phyloP scores from a whole-genome alignment of 164 flowering plant species.

The Dillenia suffruticosa region DNA sequence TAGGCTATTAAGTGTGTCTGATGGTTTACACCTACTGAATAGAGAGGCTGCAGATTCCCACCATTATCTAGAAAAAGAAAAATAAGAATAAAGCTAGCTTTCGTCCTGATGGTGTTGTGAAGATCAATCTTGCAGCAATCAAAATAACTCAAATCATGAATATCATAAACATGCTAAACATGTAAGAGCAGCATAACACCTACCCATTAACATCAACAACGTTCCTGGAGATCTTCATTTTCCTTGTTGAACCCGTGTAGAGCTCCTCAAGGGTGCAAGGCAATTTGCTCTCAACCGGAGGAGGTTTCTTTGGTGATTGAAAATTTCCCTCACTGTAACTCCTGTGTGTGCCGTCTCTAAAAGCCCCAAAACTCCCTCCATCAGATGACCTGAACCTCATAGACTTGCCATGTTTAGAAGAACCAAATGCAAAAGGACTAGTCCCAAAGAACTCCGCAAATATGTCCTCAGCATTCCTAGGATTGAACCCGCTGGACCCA shows the following conservation, averaged over 20 bases:
- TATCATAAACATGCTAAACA: too few relatives aligned
- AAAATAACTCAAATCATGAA: too few relatives aligned
- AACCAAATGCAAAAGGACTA: constrained; percentile 60
- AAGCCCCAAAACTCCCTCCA: constrained; percentile 35
- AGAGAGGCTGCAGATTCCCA: too few relatives aligned
- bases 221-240: constrained; percentile 74
- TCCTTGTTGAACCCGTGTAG: constrained; percentile 62
- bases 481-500: constrained; percentile 34
- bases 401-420: constrained; percentile 45
- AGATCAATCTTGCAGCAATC: too few relatives aligned
- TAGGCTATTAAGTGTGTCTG: too few relatives aligned
- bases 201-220: constrained; percentile 54
- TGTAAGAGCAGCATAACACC: background rate
- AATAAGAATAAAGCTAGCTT: too few relatives aligned
- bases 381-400: constrained; percentile 48
- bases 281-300: constrained; percentile 61
- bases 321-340: constrained; percentile 20
- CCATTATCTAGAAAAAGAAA: too few relatives aligned
- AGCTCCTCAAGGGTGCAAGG: constrained; percentile 71
- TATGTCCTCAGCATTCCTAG: constrained; percentile 69
- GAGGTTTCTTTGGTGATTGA: constrained; percentile 40
- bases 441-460: constrained; percentile 71
- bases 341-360: constrained; percentile 36
- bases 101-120: too few relatives aligned
- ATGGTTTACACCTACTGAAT: too few relatives aligned